Evolutionary conservation across 495 filamentous ascomycete genomes (phyloP), one percentile per base, ranked within the genome.

Genomic region (Annulohypoxylon bovei): DNA sequence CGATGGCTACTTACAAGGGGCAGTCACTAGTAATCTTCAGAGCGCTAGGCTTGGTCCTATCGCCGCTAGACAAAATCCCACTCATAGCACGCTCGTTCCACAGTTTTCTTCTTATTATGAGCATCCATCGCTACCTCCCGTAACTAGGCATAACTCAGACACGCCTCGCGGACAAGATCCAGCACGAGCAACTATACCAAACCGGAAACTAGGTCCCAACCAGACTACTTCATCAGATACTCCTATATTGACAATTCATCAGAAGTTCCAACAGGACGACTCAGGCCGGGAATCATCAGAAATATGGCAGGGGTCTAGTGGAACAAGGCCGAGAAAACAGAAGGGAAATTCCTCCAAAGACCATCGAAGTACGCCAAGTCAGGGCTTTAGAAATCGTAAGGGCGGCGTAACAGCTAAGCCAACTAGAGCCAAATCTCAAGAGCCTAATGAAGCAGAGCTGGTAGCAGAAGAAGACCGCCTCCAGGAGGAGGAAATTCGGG

Each of bases 361-460:
- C 46, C 42, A 35, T 28, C 52, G 57, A 49, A 66, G 23, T 32
- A 42, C 11, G 4, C 35, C 62, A 22, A 20, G 57, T 60, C 65
- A 37, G 76, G 75, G 7, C 28, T 81, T 50, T 75, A 78, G 14
- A 73, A 62, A 42, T 62, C 81, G 62, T 71, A 76, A 65, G 50
- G 61, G n/a, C 22, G 68, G 28, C 66, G 71, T 27, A 71, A 62
- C n/a, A 23, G 20, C 35, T 60, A 9, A 54, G 4, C 20, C 37
- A 2, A 9, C 53, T 42, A 49, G 23, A 16, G 22, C 30, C 4
- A 68, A 61, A 76, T 75, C 70, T 60, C 75, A 57, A 70, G 77
- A 57, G 58, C 75, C 27, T 28, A 40, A 18, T 16, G 64, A 68
- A 33, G 63, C 52, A 20, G 64, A 63, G 14, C 54, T 65, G 35